phyloP scores from a whole-genome alignment of 2,329 filamentous ascomycete genomes.

The Phyllosticta capitalensis region DNA sequence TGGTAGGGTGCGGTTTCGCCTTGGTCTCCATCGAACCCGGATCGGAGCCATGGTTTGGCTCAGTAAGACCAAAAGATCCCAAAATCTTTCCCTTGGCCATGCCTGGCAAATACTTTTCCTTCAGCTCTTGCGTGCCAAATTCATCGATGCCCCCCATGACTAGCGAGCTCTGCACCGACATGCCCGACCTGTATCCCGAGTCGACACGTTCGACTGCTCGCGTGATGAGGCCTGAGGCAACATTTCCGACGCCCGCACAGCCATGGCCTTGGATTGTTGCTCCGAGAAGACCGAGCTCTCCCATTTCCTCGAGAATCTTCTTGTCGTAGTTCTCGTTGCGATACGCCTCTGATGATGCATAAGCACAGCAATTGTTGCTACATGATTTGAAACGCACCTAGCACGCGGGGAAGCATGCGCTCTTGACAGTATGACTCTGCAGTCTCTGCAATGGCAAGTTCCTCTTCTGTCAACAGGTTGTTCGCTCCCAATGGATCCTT shows the following conservation, averaged over 20 bases:
- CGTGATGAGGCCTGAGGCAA: conserved; percentile 83
- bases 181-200: conserved; percentile 82
- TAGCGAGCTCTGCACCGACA: conserved; percentile 89
- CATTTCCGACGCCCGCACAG: conserved; percentile 78
- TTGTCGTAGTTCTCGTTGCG: conserved; percentile 79
- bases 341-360: conserved; percentile 57
- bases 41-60: conserved; percentile 88
- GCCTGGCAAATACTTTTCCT: conserved; percentile 69
- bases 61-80: conserved; percentile 81
- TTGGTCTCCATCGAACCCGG: conserved; percentile 84
- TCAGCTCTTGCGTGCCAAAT: conserved; percentile 77
- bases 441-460: conserved; percentile 79
- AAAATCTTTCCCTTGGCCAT: conserved; percentile 76
- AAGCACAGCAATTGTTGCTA: neutral
- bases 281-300: conserved; percentile 78
- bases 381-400: conserved; percentile 48
- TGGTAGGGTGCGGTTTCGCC: conserved; percentile 74
- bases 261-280: conserved; percentile 80
- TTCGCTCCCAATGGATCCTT: conserved; percentile 72
- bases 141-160: conserved; percentile 88
- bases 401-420: conserved; percentile 69
- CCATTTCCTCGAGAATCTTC: conserved; percentile 84
- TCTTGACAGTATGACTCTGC: conserved; percentile 94
- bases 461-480: conserved; percentile 78
- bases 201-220: conserved; percentile 85